These are phyloP conservation scores for Exobasidium cylindrosporum DNA, from an alignment of 1,284 basidiomycete genomes.

Conservation along the genomic window DNA sequence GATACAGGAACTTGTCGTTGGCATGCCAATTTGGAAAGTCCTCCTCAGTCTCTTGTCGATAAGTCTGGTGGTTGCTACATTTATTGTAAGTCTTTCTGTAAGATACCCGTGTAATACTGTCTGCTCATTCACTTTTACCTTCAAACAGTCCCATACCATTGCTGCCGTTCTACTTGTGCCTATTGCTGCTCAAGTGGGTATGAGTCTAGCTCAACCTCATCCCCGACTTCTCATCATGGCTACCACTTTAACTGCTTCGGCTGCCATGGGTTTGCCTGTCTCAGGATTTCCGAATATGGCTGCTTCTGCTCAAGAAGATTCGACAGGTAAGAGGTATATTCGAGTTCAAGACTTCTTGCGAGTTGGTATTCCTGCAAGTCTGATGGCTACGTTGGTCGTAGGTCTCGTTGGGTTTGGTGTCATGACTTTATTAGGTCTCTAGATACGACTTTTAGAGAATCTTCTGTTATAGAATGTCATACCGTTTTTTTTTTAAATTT, in stretches of 20 bases:
- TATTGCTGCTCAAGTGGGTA: constrained; percentile 86
- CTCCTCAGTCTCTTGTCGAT: constrained; percentile 78
- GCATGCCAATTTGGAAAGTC: constrained; percentile 73
- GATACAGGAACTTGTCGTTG: constrained; percentile 70
- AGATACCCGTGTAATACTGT: neutral
- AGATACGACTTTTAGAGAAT: neutral
- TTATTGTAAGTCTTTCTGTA: constrained; percentile 27
- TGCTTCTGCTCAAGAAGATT: constrained; percentile 81
- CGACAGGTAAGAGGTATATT: constrained; percentile 73
- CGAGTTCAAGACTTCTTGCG: constrained; percentile 73
- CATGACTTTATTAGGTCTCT: constrained; percentile 34
- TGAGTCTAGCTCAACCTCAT: constrained; percentile 61
- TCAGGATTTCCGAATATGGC: constrained; percentile 84
- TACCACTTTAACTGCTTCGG: constrained; percentile 85
- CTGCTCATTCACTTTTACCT: neutral
- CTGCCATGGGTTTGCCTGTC: constrained; percentile 97
- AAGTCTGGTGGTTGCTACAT: constrained; percentile 71
- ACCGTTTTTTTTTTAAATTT: neutral
- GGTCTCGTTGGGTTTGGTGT: constrained; percentile 48
- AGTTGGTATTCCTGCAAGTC: constrained; percentile 85
- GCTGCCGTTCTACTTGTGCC: constrained; percentile 93
- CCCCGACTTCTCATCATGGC: constrained; percentile 55
- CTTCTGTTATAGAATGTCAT: neutral
- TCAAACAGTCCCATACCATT: constrained; percentile 60
- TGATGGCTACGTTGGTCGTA: constrained; percentile 69